A percentile compares a stretch with the other conserved stretches of the same genome.
phyloP scores from a whole-genome alignment of 495 filamentous ascomycete species.

The Tuber umbilicatum region DNA sequence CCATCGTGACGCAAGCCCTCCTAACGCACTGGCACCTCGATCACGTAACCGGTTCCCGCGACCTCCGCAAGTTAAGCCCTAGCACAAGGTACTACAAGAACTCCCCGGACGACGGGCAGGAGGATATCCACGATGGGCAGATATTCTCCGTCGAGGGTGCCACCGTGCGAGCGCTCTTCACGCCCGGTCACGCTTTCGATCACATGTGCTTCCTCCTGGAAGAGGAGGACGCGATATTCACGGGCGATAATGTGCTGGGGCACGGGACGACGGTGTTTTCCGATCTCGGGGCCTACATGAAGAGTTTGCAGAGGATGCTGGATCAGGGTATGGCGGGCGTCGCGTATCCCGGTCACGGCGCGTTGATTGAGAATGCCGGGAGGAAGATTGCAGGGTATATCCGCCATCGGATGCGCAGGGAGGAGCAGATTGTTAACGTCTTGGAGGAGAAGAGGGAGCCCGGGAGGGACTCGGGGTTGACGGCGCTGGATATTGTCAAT shows the following conservation, averaged over 20 bases:
- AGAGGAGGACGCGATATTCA: conserved; percentile 78
- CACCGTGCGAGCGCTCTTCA: conserved; percentile 65
- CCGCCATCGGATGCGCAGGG: conserved; percentile 66
- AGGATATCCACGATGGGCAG: conserved; percentile 62
- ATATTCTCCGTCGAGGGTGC: conserved; percentile 67
- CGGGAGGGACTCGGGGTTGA: conserved; percentile 50
- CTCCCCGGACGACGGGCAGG: conserved; percentile 48
- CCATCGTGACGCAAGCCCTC: conserved; percentile 57
- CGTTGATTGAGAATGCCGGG: conserved; percentile 60
- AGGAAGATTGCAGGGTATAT: conserved; percentile 73
- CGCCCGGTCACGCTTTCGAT: conserved; percentile 80
- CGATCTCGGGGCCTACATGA: conserved; percentile 65
- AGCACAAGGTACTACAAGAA: conserved; percentile 52
- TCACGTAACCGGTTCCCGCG: conserved; percentile 66
- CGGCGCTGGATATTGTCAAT: conserved; percentile 74
- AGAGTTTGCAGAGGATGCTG: conserved; percentile 66
- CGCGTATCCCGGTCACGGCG: conserved; percentile 87
- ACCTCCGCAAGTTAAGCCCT: conserved; percentile 59
- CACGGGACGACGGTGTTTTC: conserved; percentile 93
- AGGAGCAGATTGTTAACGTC: conserved; percentile 70
- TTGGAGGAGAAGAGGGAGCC: conserved; percentile 48
- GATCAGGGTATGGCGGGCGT: conserved; percentile 51
- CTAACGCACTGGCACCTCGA: conserved; percentile 90
- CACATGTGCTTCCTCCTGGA: conserved; percentile 67
- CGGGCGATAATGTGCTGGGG: conserved; percentile 89